These are phyloP conservation scores for Rhodamnia argentea DNA, from an alignment of 345 rosid species.

Conservation along the genomic window DNA sequence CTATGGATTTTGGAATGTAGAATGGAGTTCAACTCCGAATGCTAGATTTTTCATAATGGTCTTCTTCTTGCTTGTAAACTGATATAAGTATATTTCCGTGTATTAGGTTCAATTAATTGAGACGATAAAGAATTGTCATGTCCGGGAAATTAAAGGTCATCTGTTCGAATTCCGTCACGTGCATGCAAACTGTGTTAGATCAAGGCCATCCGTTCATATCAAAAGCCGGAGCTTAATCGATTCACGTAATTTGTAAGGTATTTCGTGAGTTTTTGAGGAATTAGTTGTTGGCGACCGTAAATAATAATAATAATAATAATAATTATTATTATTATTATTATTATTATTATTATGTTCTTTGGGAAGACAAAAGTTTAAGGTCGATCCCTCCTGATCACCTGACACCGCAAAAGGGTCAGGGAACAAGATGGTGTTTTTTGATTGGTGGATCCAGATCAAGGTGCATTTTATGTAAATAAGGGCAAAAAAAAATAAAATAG, in stretches of 20 bases:
- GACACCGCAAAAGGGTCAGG: background rate
- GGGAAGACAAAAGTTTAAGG: background rate
- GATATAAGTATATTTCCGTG: background rate
- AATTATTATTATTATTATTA: too few relatives aligned
- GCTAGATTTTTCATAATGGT: background rate
- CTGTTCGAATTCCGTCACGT: background rate
- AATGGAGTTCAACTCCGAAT: background rate
- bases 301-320: too few relatives aligned
- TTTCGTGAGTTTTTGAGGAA: too few relatives aligned
- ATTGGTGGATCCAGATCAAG: slow-evolving; percentile 41
- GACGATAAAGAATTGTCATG: background rate
- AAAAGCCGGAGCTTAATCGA: too few relatives aligned
- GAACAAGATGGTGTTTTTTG: background rate
- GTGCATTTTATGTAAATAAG: background rate
- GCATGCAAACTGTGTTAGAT: too few relatives aligned
- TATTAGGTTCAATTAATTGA: background rate
- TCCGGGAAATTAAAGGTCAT: too few relatives aligned
- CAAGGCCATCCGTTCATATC: background rate
- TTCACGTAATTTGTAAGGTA: too few relatives aligned
- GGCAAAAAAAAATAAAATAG: background rate
- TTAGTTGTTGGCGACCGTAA: too few relatives aligned
- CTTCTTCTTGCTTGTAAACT: background rate
- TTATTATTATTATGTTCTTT: too few relatives aligned
- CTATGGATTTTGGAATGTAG: background rate
- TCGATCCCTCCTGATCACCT: background rate